phyloP scores from a whole-genome alignment of 106 monocot genomes.

The Vanilla planifolia region DNA sequence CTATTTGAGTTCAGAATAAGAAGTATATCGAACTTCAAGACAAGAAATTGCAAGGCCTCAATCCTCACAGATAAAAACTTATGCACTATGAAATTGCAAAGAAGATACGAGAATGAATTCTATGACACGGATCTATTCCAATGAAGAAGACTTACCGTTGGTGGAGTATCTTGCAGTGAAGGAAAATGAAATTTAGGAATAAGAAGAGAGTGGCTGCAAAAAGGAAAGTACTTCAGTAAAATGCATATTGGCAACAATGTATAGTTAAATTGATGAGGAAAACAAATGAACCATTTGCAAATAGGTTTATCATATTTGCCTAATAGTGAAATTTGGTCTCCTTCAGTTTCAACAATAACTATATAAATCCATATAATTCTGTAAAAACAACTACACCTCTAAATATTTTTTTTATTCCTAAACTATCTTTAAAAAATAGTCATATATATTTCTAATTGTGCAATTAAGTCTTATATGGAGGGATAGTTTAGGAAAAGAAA shows the following conservation, averaged over 20 bases:
- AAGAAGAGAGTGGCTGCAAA: slow-evolving; percentile 75
- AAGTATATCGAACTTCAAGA: neutral
- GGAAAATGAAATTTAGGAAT: slow-evolving; percentile 82
- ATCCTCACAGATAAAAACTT: neutral
- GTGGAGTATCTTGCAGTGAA: slow-evolving; percentile 66
- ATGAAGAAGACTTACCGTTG: slow-evolving; percentile 39
- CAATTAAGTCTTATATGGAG: too few species aligned
- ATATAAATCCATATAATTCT: too few species aligned
- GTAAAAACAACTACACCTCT: too few species aligned
- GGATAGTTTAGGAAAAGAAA: too few species aligned
- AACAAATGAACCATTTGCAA: too few species aligned
- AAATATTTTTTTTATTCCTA: too few species aligned
- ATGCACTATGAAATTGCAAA: neutral
- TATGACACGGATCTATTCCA: neutral
- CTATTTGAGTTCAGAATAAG: neutral
- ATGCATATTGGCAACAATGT: neutral
- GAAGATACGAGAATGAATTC: neutral
- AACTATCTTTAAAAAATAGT: too few species aligned
- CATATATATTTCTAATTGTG: too few species aligned
- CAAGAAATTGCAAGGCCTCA: neutral
- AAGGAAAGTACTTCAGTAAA: neutral
- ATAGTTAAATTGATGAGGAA: neutral
- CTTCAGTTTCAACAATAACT: too few species aligned
- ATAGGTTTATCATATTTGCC: too few species aligned
- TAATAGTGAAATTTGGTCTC: too few species aligned